Evolutionary conservation across 805 yeast genomes (phyloP).

Genomic region (Lachancea sp.): DNA sequence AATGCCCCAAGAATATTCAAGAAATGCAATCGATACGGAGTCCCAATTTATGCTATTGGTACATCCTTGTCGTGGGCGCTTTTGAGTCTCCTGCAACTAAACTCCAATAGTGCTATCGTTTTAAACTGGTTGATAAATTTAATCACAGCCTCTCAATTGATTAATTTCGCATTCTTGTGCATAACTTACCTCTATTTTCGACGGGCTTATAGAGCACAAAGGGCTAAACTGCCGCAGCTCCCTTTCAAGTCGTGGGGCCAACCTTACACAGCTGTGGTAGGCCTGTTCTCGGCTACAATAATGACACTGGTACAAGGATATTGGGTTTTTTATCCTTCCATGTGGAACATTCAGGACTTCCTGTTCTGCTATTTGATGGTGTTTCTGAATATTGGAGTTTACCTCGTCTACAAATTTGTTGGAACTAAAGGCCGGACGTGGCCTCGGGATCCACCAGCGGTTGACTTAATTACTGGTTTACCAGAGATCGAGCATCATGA

Average conservation of each 20-base stretch:
- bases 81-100: slow-evolving; percentile 58
- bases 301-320: slow-evolving; percentile 65
- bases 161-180: slow-evolving; percentile 52
- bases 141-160: slow-evolving; percentile 63
- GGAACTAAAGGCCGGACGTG: slow-evolving; percentile 39
- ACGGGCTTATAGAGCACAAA: slow-evolving; percentile 51
- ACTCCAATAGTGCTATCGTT: slow-evolving; percentile 53
- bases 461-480: slow-evolving; percentile 49
- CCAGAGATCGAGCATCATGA: slow-evolving; percentile 59
- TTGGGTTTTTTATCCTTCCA: slow-evolving; percentile 58
- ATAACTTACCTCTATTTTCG: slow-evolving; percentile 57
- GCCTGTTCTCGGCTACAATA: slow-evolving; percentile 38
- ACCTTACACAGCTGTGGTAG: slow-evolving; percentile 51
- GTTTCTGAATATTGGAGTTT: slow-evolving; percentile 47
- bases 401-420: slow-evolving; percentile 44
- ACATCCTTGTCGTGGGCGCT: slow-evolving; percentile 54
- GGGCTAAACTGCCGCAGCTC: slow-evolving; percentile 34
- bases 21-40: slow-evolving; percentile 58
- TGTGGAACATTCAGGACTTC: slow-evolving; percentile 57
- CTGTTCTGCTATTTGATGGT: slow-evolving; percentile 68
- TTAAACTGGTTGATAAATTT: slow-evolving; percentile 67
- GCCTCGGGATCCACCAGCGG: slow-evolving; percentile 40
- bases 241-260: slow-evolving; percentile 52
- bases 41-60: slow-evolving; percentile 55
- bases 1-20: slow-evolving; percentile 65